Evolutionary conservation across 2,329 filamentous ascomycete genomes (phyloP), one percentile per base, ranked within the genome.

Genomic region (Tolypocladium tundrense): DNA sequence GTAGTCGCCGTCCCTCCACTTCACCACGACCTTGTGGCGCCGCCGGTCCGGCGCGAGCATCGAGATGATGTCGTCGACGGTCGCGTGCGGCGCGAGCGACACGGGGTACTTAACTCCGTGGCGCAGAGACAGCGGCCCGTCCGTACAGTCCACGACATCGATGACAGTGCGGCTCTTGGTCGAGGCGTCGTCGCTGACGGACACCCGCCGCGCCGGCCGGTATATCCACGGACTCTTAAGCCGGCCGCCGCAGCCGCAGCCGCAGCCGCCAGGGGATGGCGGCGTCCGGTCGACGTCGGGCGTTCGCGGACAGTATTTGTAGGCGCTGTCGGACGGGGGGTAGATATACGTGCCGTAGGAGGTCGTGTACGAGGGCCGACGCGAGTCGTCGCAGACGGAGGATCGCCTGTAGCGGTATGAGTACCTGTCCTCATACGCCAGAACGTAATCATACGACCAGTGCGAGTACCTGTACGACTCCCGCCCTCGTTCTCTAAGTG

Each of bases 11-110:
- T 68, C 60, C 14, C 59, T 43, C 70, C 68, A 72, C 42, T 63
- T 62, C 37, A 71, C 68, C 33, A 67, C 10, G 4, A 69, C 65
- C 58, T 65, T 67, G 60, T 64, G 58, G 8, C 57, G 52, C 14
- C 52, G 57, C 53, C 54, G 53, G 52, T 69, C 65, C 27, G 65
- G 64, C 16, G 61, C 65, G 31, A 70, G 62, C 56, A 65, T 62
- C 16, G 57, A 56, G 39, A 63, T 54, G 53, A 69, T 57, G 53
- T 60, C 63, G 8, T 56, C 51, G 42, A 60, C 57, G n/a, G 59
- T 62, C 14, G 63, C 57, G 9, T 21, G 51, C n/a, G 57, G 43
- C 6, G 60, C 43, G 8, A 69, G 56, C 19, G 63, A 60, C 39
- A 70, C 60, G 53, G 55, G 52, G 50, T 64, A 68, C 3, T 53